Evolutionary conservation across 1,284 basidiomycete species (phyloP).

Genomic region (Rhodotorula mucilaginosa): DNA sequence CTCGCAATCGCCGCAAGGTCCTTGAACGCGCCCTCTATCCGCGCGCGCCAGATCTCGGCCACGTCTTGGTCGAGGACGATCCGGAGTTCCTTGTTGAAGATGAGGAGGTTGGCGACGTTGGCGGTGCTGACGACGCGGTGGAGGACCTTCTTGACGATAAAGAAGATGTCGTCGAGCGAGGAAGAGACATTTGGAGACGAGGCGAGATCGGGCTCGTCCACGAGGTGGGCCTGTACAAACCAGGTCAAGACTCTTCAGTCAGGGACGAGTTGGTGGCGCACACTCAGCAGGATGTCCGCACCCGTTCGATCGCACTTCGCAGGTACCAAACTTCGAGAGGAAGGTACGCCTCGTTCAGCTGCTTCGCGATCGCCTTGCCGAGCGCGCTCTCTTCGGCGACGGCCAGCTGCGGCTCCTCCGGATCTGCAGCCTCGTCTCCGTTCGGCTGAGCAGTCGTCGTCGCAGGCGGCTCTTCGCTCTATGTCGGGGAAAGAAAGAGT

Average conservation of each 20-base stretch:
- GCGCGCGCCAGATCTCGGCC: conserved; percentile 69
- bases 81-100: conserved; percentile 62
- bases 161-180: conserved; percentile 89
- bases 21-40: conserved; percentile 81
- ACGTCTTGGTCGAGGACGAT: conserved; percentile 79
- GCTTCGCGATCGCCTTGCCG: conserved; percentile 63
- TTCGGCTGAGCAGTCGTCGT: neutral
- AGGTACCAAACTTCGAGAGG: conserved; percentile 92
- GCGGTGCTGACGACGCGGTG: conserved; percentile 66
- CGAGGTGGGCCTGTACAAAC: conserved; percentile 50
- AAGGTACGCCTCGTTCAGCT: conserved; percentile 73
- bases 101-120: conserved; percentile 60
- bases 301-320: conserved; percentile 83
- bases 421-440: conserved; percentile 20
- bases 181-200: conserved; percentile 60
- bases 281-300: conserved; percentile 42
- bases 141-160: conserved; percentile 80
- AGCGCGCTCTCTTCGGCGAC: conserved; percentile 57
- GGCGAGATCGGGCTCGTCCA: conserved; percentile 64
- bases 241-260: conserved; percentile 42
- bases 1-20: conserved; percentile 28
- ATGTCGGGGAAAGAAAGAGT: neutral
- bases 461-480: conserved; percentile 34
- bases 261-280: too few relatives aligned
- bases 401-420: conserved; percentile 43